phyloP scores from a whole-genome alignment of 1,139 yeast species.

The Candida sojae region DNA sequence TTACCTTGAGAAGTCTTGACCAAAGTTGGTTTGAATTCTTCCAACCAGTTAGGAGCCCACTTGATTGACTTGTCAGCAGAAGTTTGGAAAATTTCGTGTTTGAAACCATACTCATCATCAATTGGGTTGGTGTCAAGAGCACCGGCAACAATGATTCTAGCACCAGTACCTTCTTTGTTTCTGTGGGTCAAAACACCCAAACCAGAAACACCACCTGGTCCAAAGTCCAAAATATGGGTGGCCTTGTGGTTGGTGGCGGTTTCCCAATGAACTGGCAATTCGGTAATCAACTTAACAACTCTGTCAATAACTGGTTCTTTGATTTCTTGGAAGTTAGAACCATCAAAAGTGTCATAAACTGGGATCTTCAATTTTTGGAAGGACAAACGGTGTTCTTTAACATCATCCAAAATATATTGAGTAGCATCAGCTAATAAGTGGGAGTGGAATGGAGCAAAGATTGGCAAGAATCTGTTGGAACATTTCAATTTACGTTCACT shows the following conservation, averaged over 20 bases:
- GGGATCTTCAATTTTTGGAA: slow-evolving; percentile 75
- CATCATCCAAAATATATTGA: slow-evolving; percentile 64
- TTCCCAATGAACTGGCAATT: slow-evolving; percentile 95
- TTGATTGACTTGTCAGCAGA: slow-evolving; percentile 58
- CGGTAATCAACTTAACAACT: slow-evolving; percentile 81
- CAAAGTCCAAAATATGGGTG: slow-evolving; percentile 92
- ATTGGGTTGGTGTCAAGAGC: slow-evolving; percentile 64
- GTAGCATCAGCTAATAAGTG: slow-evolving; percentile 78
- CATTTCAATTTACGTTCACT: slow-evolving; percentile 92
- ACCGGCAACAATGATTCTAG: slow-evolving; percentile 92
- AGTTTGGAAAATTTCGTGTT: slow-evolving; percentile 88
- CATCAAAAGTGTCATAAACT: slow-evolving; percentile 87
- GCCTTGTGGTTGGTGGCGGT: slow-evolving; percentile 66
- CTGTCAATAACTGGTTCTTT: slow-evolving; percentile 43
- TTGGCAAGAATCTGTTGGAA: slow-evolving; percentile 92
- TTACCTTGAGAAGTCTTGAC: slow-evolving; percentile 72
- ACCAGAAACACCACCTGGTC: slow-evolving; percentile 99
- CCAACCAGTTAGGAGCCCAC: slow-evolving; percentile 89
- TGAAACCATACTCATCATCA: slow-evolving; percentile 88
- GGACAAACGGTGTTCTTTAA: slow-evolving; percentile 53
- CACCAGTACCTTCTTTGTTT: slow-evolving; percentile 98
- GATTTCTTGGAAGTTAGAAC: slow-evolving; percentile 65
- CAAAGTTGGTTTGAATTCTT: slow-evolving; percentile 84
- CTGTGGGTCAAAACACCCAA: slow-evolving; percentile 94
- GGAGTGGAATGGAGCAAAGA: slow-evolving; percentile 96